Conservation (phyloP, 371 early-diverging fungal species). For the Choanephora cucurbitarum region DNA sequence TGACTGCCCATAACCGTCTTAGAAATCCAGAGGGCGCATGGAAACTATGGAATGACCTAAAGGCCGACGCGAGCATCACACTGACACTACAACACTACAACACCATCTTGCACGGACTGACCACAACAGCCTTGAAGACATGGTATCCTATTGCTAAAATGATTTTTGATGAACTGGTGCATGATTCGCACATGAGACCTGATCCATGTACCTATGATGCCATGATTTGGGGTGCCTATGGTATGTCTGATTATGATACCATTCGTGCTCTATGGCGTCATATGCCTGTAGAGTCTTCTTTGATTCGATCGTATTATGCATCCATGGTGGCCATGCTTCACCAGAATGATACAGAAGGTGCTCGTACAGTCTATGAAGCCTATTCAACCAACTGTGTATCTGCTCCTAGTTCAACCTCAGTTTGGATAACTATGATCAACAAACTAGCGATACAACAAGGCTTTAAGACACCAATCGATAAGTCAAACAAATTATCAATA, state of each 20-base stretch:
- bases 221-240: conserved; percentile 31
- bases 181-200: conserved; percentile 4
- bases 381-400: conserved; percentile 8
- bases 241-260: conserved; percentile 20
- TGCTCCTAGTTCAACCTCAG: conserved; percentile 15
- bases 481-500: neutral
- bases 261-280: conserved; percentile 17
- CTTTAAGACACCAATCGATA: neutral
- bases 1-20: conserved; percentile 29
- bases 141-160: conserved; percentile 35
- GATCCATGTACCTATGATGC: conserved; percentile 30
- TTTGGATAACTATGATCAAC: conserved; percentile 22
- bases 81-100: conserved; percentile 32
- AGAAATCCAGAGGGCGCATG: conserved; percentile 34
- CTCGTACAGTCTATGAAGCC: conserved; percentile 16
- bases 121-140: conserved; percentile 3
- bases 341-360: conserved; percentile 12
- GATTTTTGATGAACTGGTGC: conserved; percentile 34
- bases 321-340: conserved; percentile 25
- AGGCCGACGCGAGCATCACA: neutral
- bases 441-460: conserved; percentile 8
- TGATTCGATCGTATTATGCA: conserved; percentile 32
- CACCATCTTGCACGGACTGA: conserved; percentile 28
- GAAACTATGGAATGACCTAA: conserved; percentile 32
- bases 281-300: conserved; percentile 4